Conservation (phyloP, 371 early-diverging fungal genomes). For the Mycotypha africana region DNA sequence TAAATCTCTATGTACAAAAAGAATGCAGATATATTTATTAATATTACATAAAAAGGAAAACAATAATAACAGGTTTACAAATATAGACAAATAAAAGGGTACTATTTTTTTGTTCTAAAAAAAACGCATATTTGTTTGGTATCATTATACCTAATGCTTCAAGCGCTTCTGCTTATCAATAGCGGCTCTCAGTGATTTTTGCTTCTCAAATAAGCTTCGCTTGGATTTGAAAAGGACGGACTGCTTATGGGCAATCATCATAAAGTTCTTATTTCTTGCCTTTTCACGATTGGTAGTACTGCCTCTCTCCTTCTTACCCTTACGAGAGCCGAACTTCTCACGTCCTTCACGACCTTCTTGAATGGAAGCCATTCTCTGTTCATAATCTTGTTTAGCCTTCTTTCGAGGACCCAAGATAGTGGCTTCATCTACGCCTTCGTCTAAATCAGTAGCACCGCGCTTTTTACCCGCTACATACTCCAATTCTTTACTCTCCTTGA, state of each 20-base stretch:
- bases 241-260: constrained; percentile 93
- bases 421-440: constrained; percentile 60
- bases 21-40: too few species aligned
- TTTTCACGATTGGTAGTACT: constrained; percentile 89
- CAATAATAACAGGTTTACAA: not conserved
- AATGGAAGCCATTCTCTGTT: constrained; percentile 84
- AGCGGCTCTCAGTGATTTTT: constrained; percentile 61
- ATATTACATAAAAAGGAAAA: too few species aligned
- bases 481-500: constrained; percentile 55
- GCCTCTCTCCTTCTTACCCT: constrained; percentile 76
- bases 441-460: constrained; percentile 35
- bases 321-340: constrained; percentile 85
- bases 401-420: constrained; percentile 80
- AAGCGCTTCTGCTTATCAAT: constrained; percentile 62
- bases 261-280: constrained; percentile 87
- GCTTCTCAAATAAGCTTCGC: constrained; percentile 79
- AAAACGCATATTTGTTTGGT: too few species aligned
- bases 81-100: not conserved
- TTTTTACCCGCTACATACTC: constrained; percentile 34
- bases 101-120: not conserved
- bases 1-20: too few species aligned
- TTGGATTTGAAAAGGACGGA: constrained; percentile 78
- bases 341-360: constrained; percentile 85
- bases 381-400: constrained; percentile 88
- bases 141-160: constrained; percentile 37